A percentile compares a stretch with the other conserved stretches of the same genome.
These are phyloP conservation scores for Massarina eburnea DNA, from an alignment of 2,329 filamentous ascomycete species.

Conservation along the genomic window DNA sequence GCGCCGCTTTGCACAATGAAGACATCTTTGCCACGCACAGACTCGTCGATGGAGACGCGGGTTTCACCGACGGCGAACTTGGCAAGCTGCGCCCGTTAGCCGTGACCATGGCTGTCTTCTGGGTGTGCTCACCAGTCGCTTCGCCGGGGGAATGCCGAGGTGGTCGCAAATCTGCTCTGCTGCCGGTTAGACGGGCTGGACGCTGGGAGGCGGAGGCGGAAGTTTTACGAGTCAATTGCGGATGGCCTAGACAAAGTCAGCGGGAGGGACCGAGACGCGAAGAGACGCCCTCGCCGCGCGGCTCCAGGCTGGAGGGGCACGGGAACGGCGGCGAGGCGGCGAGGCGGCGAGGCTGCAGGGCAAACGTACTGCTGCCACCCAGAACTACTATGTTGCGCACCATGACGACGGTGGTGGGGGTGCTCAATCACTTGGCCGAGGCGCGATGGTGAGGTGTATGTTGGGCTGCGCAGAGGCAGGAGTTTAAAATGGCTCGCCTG, in stretches of 20 bases:
- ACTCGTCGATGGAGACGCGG: constrained; percentile 93
- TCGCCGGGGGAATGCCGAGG: constrained; percentile 81
- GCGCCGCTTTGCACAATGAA: constrained; percentile 96
- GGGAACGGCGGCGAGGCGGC: too few species aligned
- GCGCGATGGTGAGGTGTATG: constrained; percentile 18
- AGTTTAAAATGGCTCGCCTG: background rate
- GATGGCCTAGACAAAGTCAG: constrained; percentile 10
- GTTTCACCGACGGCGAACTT: constrained; percentile 97
- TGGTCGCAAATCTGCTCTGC: constrained; percentile 73
- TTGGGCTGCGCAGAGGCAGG: background rate
- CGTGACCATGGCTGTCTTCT: background rate
- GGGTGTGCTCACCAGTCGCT: constrained; percentile 58
- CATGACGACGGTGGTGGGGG: constrained; percentile 56
- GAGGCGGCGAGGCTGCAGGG: background rate
- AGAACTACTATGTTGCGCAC: constrained; percentile 94
- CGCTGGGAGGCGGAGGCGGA: background rate
- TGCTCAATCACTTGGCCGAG: constrained; percentile 18
- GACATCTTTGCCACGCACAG: constrained; percentile 92
- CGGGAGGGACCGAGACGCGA: background rate
- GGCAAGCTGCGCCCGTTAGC: constrained; percentile 53
- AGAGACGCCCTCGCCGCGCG: background rate
- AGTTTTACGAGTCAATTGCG: constrained; percentile 10
- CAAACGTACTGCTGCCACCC: constrained; percentile 72
- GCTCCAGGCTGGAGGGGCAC: background rate
- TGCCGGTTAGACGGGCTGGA: constrained; percentile 12